Percentiles rank a stretch among this genome's conserved stretches.
phyloP scores from a whole-genome alignment of 768 basidiomycete genomes.

The Rhodotorula diobovata region DNA sequence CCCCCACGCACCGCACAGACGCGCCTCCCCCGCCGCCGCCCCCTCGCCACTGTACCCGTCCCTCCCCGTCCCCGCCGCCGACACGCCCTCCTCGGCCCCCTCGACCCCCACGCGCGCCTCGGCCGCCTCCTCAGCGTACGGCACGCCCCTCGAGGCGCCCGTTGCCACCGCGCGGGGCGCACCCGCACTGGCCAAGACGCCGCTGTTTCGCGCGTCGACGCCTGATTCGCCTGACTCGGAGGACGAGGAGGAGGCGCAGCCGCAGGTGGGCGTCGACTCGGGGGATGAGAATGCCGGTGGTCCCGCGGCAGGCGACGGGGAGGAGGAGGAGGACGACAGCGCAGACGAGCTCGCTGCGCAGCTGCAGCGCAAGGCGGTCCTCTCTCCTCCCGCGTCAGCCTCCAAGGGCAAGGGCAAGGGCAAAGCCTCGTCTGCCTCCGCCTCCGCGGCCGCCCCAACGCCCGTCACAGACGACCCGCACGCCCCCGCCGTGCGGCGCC shows the following conservation, averaged over 20 bases:
- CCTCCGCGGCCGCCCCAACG: background rate
- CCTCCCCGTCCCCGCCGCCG: background rate
- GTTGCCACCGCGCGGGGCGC: background rate
- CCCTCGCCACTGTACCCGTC: constrained; percentile 7
- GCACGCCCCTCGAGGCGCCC: background rate
- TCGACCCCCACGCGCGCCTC: background rate
- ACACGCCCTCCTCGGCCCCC: background rate
- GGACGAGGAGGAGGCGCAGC: constrained; percentile 5
- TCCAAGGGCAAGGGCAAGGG: constrained; percentile 21
- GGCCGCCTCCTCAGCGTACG: background rate
- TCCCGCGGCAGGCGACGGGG: background rate
- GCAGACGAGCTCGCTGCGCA: constrained; percentile 40
- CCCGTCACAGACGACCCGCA: constrained; percentile 5
- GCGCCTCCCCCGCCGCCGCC: constrained; percentile 8
- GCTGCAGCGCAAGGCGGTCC: constrained; percentile 32
- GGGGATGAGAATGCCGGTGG: too few species aligned
- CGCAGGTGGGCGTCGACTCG: too few species aligned
- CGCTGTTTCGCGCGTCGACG: constrained; percentile 36
- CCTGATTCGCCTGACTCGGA: constrained; percentile 10
- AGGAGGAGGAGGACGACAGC: constrained; percentile 10
- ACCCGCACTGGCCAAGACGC: constrained; percentile 24
- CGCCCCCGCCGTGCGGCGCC: constrained; percentile 18
- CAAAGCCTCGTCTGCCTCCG: background rate
- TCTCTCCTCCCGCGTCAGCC: background rate
- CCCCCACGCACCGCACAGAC: constrained; percentile 10